phyloP scores from a whole-genome alignment of 2,329 filamentous ascomycete species.

The Lanzia echinophila region DNA sequence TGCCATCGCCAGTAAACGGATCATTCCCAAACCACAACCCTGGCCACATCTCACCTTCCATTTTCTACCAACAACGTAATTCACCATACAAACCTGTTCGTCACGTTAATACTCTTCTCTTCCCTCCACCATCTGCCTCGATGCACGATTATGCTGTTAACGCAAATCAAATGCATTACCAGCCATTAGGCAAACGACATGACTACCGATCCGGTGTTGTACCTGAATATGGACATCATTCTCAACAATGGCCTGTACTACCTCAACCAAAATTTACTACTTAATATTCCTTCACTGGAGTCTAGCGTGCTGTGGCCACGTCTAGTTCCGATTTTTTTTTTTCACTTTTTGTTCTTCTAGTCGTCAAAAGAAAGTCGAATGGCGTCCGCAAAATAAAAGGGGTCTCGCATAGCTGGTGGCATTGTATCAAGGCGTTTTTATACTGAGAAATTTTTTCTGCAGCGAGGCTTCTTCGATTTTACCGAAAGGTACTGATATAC shows the following conservation, averaged over 20 bases:
- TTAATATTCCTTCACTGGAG: no score
- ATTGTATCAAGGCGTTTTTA: no score
- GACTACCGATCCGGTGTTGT: conserved; percentile 65
- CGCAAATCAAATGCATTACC: conserved; percentile 70
- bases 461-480: no score
- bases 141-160: conserved; percentile 67
- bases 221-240: conserved; percentile 44
- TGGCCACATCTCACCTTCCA: conserved; percentile 62
- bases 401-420: no score
- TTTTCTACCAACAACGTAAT: conserved; percentile 79
- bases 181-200: conserved; percentile 64
- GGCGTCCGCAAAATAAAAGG: no score
- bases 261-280: conserved; percentile 30
- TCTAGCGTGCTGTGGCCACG: no score
- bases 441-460: no score
- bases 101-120: conserved; percentile 82
- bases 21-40: conserved; percentile 42
- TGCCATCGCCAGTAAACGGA: conserved; percentile 32
- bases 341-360: neutral
- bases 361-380: no score
- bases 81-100: conserved; percentile 92
- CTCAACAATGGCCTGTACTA: conserved; percentile 26
- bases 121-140: conserved; percentile 74
- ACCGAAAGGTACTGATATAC: no score
- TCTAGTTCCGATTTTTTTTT: neutral